Percentiles rank a stretch among this genome's conserved stretches.
These are phyloP conservation scores for Dactylellina drechsleri DNA, from an alignment of 2,329 filamentous ascomycete species.

Conservation along the genomic window DNA sequence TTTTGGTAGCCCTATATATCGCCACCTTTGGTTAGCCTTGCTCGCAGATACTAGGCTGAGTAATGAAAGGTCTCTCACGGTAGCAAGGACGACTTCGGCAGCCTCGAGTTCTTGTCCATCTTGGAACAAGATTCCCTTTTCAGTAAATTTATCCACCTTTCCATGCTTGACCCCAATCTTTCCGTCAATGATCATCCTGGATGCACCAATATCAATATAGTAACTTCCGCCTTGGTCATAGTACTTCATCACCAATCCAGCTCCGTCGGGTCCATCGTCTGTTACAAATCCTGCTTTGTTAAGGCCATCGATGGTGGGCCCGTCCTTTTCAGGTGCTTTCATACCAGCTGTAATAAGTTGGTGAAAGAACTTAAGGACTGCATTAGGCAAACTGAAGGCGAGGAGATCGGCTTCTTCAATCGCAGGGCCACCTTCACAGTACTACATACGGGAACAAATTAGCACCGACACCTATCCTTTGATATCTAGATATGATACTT, in stretches of 20 bases:
- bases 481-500: slow-evolving; percentile 53
- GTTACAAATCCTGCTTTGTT: slow-evolving; percentile 70
- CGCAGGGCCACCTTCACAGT: slow-evolving; percentile 67
- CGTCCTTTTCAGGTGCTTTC: slow-evolving; percentile 59
- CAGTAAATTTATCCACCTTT: slow-evolving; percentile 67
- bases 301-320: slow-evolving; percentile 63
- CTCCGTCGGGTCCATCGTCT: slow-evolving; percentile 69
- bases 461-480: background rate
- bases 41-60: background rate
- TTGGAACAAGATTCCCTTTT: slow-evolving; percentile 64
- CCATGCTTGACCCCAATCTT: slow-evolving; percentile 73
- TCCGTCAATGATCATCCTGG: slow-evolving; percentile 71
- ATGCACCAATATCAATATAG: slow-evolving; percentile 75
- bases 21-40: too few relatives aligned
- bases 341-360: slow-evolving; percentile 20
- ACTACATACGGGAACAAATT: slow-evolving; percentile 59
- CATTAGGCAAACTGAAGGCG: slow-evolving; percentile 68
- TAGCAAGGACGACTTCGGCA: slow-evolving; percentile 73
- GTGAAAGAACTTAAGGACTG: slow-evolving; percentile 71
- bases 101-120: slow-evolving; percentile 70
- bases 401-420: slow-evolving; percentile 74
- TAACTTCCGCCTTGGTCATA: slow-evolving; percentile 74
- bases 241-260: slow-evolving; percentile 72
- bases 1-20: slow-evolving; percentile 69
- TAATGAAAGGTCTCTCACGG: slow-evolving; percentile 60